Evolutionary conservation across 1,284 basidiomycete species (phyloP), one percentile per base, ranked within the genome.

Genomic region (Ustilago curta): DNA sequence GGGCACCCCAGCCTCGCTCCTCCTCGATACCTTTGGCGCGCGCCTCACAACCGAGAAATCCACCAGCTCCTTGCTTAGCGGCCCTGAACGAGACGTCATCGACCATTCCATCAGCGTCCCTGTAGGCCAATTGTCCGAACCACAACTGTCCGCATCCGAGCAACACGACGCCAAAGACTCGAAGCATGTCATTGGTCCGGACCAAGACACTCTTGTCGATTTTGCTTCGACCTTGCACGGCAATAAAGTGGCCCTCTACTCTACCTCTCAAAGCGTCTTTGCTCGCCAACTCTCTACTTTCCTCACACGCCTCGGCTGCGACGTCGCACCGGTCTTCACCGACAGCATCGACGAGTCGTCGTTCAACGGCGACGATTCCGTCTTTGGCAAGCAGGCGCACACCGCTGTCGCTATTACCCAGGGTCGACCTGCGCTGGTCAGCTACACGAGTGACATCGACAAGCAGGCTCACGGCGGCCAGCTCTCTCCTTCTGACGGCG

Each of bases 371-470:
- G 29, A 48, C 19, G 59, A 55, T 12, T 37, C 40, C 18, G 56
- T 59, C 27, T 67, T 59, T 48, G 70, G 63, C 27, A 59, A 63
- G 32, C 59, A 58, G 48, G 50, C 59, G 14, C 56, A 71, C 32
- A 79, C 78, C 19, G 78, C 78, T 19, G 70, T 80, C 23, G 76
- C 78, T 0, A 45, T 77, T 25, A 70, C 76, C 11, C 54, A 55
- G 19, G 76, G 76, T 6, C 48, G 72, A 18, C 78, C 78, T 3
- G 50, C 62, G 0, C 53, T 80, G 4, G 75, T 80, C 43, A 71
- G 69, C 69, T 80, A 76, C 51, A 70, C 66, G 5, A 80, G 76
- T 52, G 73, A 76, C 18, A 59, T 75, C 3, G 67, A 63, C 27
- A 50, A 71, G 23, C 63, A 53, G 11, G 54, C 31, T 8, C 74